phyloP scores from a whole-genome alignment of 176 grass and related monocot species.

The Ensete glaucum region DNA sequence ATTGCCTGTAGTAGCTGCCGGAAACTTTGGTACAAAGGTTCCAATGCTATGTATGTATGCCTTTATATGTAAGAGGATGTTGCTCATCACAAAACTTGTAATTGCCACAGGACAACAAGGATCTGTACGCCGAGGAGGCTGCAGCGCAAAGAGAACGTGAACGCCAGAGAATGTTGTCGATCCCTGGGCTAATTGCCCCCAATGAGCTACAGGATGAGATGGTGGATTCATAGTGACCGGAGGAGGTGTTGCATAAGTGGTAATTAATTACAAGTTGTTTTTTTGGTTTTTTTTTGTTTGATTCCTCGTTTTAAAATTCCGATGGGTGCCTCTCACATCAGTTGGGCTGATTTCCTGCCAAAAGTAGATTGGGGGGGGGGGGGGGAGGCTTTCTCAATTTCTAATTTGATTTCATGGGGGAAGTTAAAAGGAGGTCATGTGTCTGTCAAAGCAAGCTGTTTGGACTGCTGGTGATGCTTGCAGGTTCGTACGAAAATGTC shows the following conservation, averaged over 20 bases:
- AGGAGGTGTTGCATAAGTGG: neutral
- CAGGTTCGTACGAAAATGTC: slow-evolving; percentile 1
- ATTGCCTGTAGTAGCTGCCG: too few relatives aligned
- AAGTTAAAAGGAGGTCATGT: slow-evolving; percentile 17
- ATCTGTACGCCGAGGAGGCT: slow-evolving; percentile 93
- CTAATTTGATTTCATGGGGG: slow-evolving; percentile 27
- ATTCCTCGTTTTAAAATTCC: neutral
- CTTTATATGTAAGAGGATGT: neutral
- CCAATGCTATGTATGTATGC: too few relatives aligned
- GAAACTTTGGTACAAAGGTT: too few relatives aligned
- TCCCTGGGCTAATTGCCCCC: slow-evolving; percentile 95
- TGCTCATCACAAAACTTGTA: neutral
- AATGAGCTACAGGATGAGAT: slow-evolving; percentile 97
- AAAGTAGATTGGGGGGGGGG: neutral
- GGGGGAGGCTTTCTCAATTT: neutral
- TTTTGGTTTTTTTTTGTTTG: neutral
- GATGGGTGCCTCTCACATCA: neutral
- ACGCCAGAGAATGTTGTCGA: slow-evolving; percentile 87
- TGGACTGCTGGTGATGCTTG: slow-evolving; percentile 38
- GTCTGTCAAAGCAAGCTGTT: slow-evolving; percentile 29
- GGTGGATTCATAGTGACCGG: slow-evolving; percentile 69
- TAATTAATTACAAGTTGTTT: neutral
- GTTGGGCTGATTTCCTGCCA: neutral
- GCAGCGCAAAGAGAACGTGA: slow-evolving; percentile 90
- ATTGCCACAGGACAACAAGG: slow-evolving; percentile 77